phyloP scores from a whole-genome alignment of 2,329 filamentous ascomycete species.

The Zasmidium angulare region DNA sequence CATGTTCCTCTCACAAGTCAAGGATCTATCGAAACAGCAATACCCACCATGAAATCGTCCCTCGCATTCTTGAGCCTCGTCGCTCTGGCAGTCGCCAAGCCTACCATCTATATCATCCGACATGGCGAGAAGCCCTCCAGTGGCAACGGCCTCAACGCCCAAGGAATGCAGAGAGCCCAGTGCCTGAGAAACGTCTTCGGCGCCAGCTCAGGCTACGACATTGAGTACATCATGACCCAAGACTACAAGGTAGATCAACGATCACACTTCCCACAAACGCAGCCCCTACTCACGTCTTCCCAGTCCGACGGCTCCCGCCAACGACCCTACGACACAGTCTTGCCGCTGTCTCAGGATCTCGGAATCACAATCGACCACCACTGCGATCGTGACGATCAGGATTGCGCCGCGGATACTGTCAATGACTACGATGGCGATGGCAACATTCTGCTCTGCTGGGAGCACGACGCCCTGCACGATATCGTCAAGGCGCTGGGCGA shows the following conservation, averaged over 20 bases:
- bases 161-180: slow-evolving; percentile 58
- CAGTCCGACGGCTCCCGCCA: slow-evolving; percentile 48
- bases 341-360: slow-evolving; percentile 57
- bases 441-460: slow-evolving; percentile 64
- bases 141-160: slow-evolving; percentile 50
- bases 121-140: slow-evolving; percentile 62
- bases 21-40: background rate
- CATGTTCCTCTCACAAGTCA: background rate
- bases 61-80: slow-evolving; percentile 15
- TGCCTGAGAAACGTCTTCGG: slow-evolving; percentile 61
- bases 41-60: slow-evolving; percentile 21
- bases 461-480: slow-evolving; percentile 50
- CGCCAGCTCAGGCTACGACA: slow-evolving; percentile 51
- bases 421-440: slow-evolving; percentile 49
- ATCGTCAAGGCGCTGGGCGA: slow-evolving; percentile 56
- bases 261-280: background rate
- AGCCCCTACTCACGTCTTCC: background rate
- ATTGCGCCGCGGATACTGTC: slow-evolving; percentile 56
- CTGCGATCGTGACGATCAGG: slow-evolving; percentile 56
- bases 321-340: slow-evolving; percentile 58
- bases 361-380: slow-evolving; percentile 56
- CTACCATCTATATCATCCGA: slow-evolving; percentile 63
- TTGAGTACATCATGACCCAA: slow-evolving; percentile 60
- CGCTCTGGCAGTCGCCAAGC: slow-evolving; percentile 28
- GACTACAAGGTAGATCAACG: slow-evolving; percentile 47